Conservation (phyloP, 352 stramenopile genomes). For the Halophytophthora polymorphica region DNA sequence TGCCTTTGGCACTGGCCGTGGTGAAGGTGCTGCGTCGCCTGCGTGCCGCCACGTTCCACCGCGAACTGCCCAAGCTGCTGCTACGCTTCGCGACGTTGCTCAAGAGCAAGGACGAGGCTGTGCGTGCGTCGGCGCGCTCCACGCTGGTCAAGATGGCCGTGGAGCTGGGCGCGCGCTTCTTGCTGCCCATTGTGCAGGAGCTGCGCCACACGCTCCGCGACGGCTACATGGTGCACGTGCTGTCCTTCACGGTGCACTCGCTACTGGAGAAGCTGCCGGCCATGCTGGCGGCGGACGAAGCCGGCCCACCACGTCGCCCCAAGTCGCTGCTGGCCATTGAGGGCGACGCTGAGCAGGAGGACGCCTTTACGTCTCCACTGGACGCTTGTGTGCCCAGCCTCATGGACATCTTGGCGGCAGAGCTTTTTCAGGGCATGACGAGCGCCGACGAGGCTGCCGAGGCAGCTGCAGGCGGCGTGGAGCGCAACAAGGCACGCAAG, state of each 20-base stretch:
- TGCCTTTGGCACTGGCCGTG: constrained; percentile 93
- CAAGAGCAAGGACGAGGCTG: constrained; percentile 91
- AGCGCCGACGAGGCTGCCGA: constrained; percentile 29
- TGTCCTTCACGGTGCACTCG: constrained; percentile 84
- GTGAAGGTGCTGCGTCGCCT: constrained; percentile 97
- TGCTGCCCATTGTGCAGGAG: constrained; percentile 84
- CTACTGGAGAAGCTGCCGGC: constrained; percentile 77
- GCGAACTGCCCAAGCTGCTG: constrained; percentile 93
- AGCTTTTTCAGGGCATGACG: constrained; percentile 75
- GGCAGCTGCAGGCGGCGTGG: constrained; percentile 28
- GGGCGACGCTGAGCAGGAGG: constrained; percentile 19
- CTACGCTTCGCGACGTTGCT: constrained; percentile 87
- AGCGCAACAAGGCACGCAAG: constrained; percentile 55
- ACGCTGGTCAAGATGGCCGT: constrained; percentile 95
- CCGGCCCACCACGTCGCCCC: constrained; percentile 10
- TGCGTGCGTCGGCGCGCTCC: constrained; percentile 88
- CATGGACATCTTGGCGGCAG: constrained; percentile 76
- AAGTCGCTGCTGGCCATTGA: constrained; percentile 14
- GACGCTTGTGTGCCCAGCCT: constrained; percentile 79
- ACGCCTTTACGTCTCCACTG: constrained; percentile 55
- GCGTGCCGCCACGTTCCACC: constrained; percentile 85
- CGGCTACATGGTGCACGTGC: constrained; percentile 83
- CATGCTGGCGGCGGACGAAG: constrained; percentile 48
- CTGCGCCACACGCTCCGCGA: constrained; percentile 80
- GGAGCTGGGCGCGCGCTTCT: constrained; percentile 83